Base-by-base conservation (phyloP, 176 grass and related monocot genomes). In the Aegilops speltoides region DNA sequence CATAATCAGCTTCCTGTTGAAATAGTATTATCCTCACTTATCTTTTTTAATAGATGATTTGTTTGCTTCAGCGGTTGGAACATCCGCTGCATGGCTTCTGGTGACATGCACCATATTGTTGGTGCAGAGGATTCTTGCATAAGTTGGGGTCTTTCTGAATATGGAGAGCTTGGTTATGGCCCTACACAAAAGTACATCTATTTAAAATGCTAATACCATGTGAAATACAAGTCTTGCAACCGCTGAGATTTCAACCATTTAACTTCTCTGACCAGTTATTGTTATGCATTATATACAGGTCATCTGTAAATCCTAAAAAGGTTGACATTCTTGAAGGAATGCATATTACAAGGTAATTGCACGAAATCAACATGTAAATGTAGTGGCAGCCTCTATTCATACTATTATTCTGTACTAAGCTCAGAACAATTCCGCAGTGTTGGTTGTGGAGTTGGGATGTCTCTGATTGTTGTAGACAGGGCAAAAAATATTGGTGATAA, bases 91-190 rank as follows among this genome's bases (percentile, higher is more conserved):
- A 98, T 98, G 94, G 97, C 94, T 79, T 98, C 97, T 86, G 97
- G 97, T 82, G 88, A 91, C 72, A 94, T 94, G 97, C 97, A 99
- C 83, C 94, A 96, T 64, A 22, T 86, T 86, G 94, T 96, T 79
- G 94, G 97, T 85, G 94, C 94, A 62, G 94, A 99, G 74, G 84
- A 93, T 80, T 96, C 97, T 73, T 98, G 97, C 86, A 99, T 99
- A 88, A 93, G 88, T 78, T 99, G 97, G 97, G 94, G 97, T 66
- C 20, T 40, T 14, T 87, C 97, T 43, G 79, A 74, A 40, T 48
- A 94, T 71, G 94, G 97, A 32, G 89, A 99, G 64, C 94, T 99
- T 91, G 94, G 97, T 71, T 99, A 99, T 89, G 97, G 97, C 10
- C 90, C 92, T 73, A 86, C 92, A 20, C 94, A 94, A 66, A 99